Evolutionary conservation across 768 basidiomycete genomes (phyloP).

Genomic region (Pholiota microspora): DNA sequence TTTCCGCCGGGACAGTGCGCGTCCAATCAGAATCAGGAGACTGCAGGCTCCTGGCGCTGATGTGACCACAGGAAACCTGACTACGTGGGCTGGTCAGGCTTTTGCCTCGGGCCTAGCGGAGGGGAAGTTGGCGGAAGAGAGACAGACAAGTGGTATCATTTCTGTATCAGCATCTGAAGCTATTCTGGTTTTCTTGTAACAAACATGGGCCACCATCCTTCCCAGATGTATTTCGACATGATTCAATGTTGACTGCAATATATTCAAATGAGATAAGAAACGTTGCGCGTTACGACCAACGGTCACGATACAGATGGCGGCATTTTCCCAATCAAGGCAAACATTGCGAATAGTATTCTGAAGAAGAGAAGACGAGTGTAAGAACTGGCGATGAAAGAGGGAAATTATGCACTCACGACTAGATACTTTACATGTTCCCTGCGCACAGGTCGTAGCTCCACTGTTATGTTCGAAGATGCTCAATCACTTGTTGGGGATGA

Average conservation of each 20-base stretch:
- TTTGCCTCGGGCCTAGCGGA: slow-evolving; percentile 39
- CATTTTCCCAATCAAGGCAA: slow-evolving; percentile 1
- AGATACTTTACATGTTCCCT: slow-evolving; percentile 17
- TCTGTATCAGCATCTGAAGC: slow-evolving; percentile 28
- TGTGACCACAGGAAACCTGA: slow-evolving; percentile 39
- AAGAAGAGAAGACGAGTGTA: neutral
- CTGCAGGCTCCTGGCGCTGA: slow-evolving; percentile 50
- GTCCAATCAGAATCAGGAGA: slow-evolving; percentile 35
- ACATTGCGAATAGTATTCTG: slow-evolving; percentile 23
- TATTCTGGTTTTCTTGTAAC: slow-evolving; percentile 25
- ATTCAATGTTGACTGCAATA: too few relatives aligned
- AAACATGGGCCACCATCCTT: neutral
- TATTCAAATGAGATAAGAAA: neutral
- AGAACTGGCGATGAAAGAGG: neutral
- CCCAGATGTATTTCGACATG: too few relatives aligned
- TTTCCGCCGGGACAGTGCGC: slow-evolving; percentile 27
- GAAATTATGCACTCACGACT: slow-evolving; percentile 12
- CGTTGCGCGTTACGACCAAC: neutral
- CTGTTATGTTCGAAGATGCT: slow-evolving; percentile 1
- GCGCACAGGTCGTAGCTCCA: slow-evolving; percentile 17
- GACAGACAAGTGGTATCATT: slow-evolving; percentile 24
- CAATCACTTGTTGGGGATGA: neutral
- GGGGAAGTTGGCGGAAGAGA: slow-evolving; percentile 39
- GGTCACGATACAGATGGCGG: neutral
- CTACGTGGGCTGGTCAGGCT: slow-evolving; percentile 51